A percentile compares a stretch with the other conserved stretches of the same genome.
Conservation (phyloP, 345 rosid genomes). For the Trapa incisa region DNA sequence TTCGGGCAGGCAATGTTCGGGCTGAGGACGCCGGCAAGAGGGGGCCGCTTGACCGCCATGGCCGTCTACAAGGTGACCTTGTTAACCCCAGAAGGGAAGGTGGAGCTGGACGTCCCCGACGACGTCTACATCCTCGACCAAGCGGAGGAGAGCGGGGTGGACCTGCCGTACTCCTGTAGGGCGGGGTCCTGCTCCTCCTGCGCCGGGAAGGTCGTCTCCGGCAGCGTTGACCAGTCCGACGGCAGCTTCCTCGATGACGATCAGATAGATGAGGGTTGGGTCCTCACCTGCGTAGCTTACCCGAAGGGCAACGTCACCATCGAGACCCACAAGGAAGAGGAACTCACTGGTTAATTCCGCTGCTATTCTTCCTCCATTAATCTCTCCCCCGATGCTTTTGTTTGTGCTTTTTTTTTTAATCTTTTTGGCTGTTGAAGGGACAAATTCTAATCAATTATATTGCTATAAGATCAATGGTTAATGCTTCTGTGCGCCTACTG, state of each 20-base stretch:
- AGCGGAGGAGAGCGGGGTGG: conserved; percentile 60
- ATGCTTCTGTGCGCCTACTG: too few species aligned
- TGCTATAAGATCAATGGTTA: neutral
- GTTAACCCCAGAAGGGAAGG: conserved; percentile 52
- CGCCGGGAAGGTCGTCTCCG: conserved; percentile 45
- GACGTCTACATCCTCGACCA: conserved; percentile 61
- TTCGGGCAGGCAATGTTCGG: conserved; percentile 47
- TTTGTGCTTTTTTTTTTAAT: neutral
- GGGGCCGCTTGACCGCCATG: conserved; percentile 40
- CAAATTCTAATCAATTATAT: neutral
- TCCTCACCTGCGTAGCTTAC: conserved; percentile 76
- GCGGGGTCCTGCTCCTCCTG: conserved; percentile 92
- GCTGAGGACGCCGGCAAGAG: conserved; percentile 36
- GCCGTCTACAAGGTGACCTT: conserved; percentile 67
- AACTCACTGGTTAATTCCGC: conserved; percentile 21
- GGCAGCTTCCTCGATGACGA: conserved; percentile 76
- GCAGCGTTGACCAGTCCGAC: conserved; percentile 70
- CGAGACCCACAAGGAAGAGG: conserved; percentile 92
- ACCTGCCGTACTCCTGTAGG: conserved; percentile 89
- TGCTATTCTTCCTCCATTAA: neutral
- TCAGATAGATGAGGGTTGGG: conserved; percentile 48
- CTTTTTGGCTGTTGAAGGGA: neutral
- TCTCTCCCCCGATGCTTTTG: neutral
- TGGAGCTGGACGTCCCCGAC: conserved; percentile 39
- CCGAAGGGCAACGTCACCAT: conserved; percentile 41